Base-by-base conservation (phyloP, 2,329 filamentous ascomycete species). In the Penicillium palitans region DNA sequence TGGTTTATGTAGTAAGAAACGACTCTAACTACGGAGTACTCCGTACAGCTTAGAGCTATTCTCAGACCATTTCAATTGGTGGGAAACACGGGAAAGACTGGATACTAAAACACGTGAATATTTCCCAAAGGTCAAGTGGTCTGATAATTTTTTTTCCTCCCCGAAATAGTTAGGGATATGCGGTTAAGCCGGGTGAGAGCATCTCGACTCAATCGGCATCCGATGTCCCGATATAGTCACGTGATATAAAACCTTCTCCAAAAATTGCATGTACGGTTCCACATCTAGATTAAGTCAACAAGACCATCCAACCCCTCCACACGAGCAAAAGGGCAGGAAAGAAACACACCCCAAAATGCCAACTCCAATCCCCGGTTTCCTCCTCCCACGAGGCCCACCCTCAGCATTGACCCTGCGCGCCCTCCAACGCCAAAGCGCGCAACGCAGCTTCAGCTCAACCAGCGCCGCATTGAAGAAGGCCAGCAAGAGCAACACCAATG, bases 361-460 rank as follows among this genome's bases (percentile, higher is more conserved):
- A 44, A 47, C 64, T 9, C 46, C 68, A 56, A 88, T 90, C 61
- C 87, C 87, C 31, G 82, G 83, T 47, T 90, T 90, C 70, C 82
- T 90, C n/a, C 81, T 90, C 41, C 87, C 87, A 4, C 82, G 85
- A 61, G 80, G 83, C 44, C 66, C 76, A 25, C 72, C 71, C 21
- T 69, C 73, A 55, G 51, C 67, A 21, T 64, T 64, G 45, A 66
- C 66, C 45, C 66, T 77, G 51, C 70, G 65, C 47, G 67, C 66
- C 42, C 61, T 71, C 47, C 63, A 59, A 42, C 55, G 48, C 19
- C 60, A 66, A 39, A 63, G 60, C 31, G 61, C 61, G 63, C 59
- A 46, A 61, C 61, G 68, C 50, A 69, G 61, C 65, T 66, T 68
- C 59, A 70, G 64, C 44, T 59, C 66, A 35, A 68, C 65, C 21